Percentiles rank a stretch among this genome's conserved stretches.
phyloP scores from a whole-genome alignment of 768 basidiomycete species.

The Naganishia vaughanmartiniae region DNA sequence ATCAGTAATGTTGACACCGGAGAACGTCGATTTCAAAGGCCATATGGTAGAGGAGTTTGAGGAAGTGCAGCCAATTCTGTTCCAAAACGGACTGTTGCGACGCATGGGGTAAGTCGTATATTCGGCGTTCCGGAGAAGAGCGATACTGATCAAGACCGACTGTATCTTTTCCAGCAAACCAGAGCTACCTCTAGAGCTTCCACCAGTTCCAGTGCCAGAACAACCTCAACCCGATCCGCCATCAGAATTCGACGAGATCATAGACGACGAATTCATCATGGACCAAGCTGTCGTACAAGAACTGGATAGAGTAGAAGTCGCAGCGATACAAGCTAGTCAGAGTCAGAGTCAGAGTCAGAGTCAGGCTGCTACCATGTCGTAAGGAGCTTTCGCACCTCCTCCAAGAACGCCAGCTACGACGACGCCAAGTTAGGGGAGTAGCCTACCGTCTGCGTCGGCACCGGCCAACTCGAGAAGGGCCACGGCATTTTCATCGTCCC shows the following conservation, averaged over 20 bases:
- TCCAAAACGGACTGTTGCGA: conserved; percentile 62
- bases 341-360: conserved; percentile 1
- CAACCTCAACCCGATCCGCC: not conserved
- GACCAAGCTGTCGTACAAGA: not conserved
- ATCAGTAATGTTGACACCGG: conserved; percentile 71
- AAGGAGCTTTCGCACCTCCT: conserved; percentile 27
- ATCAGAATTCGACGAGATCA: conserved; percentile 4
- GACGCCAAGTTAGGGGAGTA: not conserved
- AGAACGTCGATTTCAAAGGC: conserved; percentile 56
- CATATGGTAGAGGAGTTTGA: conserved; percentile 67
- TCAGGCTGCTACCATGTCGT: conserved; percentile 22
- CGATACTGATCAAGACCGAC: not conserved
- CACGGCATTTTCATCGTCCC: not conserved
- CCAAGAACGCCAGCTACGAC: not conserved
- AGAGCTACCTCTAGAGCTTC: conserved; percentile 15
- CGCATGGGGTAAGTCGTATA: conserved; percentile 65
- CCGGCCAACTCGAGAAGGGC: not conserved
- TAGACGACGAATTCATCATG: conserved; percentile 11
- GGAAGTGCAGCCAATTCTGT: conserved; percentile 59
- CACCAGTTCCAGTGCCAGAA: not conserved
- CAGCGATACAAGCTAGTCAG: conserved; percentile 6
- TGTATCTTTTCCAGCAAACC: conserved; percentile 17
- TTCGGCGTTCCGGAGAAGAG: not conserved
- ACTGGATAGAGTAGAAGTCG: conserved; percentile 17
- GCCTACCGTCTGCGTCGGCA: not conserved